phyloP scores from a whole-genome alignment of 208 protist species.

The Trypanosoma theileri region DNA sequence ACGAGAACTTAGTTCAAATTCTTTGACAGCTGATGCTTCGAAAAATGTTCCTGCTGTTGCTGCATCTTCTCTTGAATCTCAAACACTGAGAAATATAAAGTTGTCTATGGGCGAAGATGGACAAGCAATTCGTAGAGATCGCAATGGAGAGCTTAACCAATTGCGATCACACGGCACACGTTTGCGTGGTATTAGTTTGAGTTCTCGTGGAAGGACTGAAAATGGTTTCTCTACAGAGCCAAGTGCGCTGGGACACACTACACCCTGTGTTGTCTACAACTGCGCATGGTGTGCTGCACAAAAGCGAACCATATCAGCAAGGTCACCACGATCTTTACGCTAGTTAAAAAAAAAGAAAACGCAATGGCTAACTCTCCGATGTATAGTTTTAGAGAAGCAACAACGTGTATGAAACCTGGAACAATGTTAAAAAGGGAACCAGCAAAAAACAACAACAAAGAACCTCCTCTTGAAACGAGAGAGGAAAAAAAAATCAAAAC shows the following conservation, averaged over 20 bases:
- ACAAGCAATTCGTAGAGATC: not conserved
- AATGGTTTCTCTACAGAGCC: conserved; percentile 11
- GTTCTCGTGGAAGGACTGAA: not conserved
- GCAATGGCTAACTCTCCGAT: not conserved
- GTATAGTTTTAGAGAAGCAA: too few species aligned
- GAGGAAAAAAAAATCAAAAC: not conserved
- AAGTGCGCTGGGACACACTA: conserved; percentile 40
- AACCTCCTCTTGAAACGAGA: too few species aligned
- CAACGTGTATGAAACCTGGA: too few species aligned
- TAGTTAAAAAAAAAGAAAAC: conserved; percentile 5
- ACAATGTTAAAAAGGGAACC: not conserved
- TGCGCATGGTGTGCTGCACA: conserved; percentile 73
- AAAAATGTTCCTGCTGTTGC: not conserved
- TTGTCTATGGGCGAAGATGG: not conserved
- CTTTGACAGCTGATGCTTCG: not conserved
- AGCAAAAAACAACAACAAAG: not conserved
- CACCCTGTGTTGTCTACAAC: conserved; percentile 64
- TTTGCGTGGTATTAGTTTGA: not conserved
- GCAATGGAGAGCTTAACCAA: conserved; percentile 11
- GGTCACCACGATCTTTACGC: not conserved
- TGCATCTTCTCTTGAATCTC: too few species aligned
- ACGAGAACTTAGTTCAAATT: not conserved
- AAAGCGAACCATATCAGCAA: conserved; percentile 13
- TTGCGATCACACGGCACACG: conserved; percentile 16
- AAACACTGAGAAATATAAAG: not conserved